Evolutionary conservation across 2,329 filamentous ascomycete genomes (phyloP), one percentile per base, ranked within the genome.

Genomic region (Diplodia corticola): DNA sequence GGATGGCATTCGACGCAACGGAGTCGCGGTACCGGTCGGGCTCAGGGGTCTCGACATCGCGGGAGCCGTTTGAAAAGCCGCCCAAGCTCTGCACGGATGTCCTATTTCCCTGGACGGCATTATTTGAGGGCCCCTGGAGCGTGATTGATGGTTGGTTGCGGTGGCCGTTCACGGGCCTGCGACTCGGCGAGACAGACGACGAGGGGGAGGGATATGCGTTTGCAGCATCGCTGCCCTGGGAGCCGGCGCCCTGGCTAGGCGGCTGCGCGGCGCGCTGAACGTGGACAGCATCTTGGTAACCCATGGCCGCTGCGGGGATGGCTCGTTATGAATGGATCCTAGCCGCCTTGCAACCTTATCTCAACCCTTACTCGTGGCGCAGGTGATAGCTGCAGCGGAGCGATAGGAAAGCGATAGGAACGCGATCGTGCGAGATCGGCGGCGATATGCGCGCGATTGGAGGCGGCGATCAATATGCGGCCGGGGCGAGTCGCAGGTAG

Each of bases 51-150:
- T 68, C 64, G 6, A 68, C 17, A 35, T 79, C 77, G 66, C 75
- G 68, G 4, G 77, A 78, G 0, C 72, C 69, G 67, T 74, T 78
- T 13, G 72, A 69, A 40, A 77, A 33, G 75, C 76, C 12, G 68
- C 73, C 5, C 75, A 78, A 20, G 40, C 40, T 44, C 67, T 76
- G 73, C 66, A 72, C 71, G 40, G 74, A 77, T 12, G 77, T 71
- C 30, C 74, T 73, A 6, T 73, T 73, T 35, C 72, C 71, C 26
- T 46, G 60, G 24, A 71, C 71, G 60, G 68, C 75, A 68, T 77
- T 73, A 15, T 74, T 74, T 7, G 76, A 73, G 13, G 65, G 35
- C 13, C 50, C 55, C 53, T 67, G 65, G 13, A 68, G 53, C 17
- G 76, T 73, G 9, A 73, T 70, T 15, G 71, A 54, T 3, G 65